phyloP scores from a whole-genome alignment of 306 rosid species.

The Calophaca sinica region DNA sequence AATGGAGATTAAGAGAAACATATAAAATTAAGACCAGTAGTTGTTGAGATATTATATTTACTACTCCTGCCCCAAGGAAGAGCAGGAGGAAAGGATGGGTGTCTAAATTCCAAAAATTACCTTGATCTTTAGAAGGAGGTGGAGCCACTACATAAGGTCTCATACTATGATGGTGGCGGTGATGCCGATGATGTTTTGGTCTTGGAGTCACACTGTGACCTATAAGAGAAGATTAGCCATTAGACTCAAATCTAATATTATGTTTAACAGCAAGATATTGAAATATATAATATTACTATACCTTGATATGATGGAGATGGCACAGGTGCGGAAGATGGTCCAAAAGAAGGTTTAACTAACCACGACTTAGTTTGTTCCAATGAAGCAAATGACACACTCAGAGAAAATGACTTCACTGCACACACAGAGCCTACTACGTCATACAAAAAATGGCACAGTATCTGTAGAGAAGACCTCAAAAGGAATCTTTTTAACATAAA shows the following conservation, averaged over 20 bases:
- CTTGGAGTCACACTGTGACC: conserved; percentile 59
- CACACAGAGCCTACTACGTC: conserved; percentile 29
- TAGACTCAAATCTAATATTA: not conserved
- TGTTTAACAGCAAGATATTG: conserved; percentile 21
- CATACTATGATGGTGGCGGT: conserved; percentile 55
- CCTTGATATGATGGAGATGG: conserved; percentile 80
- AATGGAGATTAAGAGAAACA: conserved; percentile 40
- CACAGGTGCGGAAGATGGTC: conserved; percentile 57
- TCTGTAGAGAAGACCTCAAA: not conserved
- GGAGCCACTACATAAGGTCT: conserved; percentile 67
- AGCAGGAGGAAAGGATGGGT: not conserved
- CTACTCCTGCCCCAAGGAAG: conserved; percentile 4
- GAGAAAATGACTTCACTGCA: conserved; percentile 72
- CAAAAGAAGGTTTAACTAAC: conserved; percentile 56
- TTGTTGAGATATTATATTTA: conserved; percentile 25
- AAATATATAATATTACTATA: conserved; percentile 23
- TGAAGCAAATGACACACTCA: conserved; percentile 58
- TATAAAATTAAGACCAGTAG: conserved; percentile 4
- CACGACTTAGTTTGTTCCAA: conserved; percentile 52
- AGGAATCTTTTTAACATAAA: conserved; percentile 13
- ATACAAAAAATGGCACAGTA: conserved; percentile 12
- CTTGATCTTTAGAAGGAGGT: conserved; percentile 76
- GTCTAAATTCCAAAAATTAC: conserved; percentile 51
- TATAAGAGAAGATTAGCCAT: conserved; percentile 47
- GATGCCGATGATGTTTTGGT: conserved; percentile 49